These are phyloP conservation scores for Madurella mycetomatis DNA, from an alignment of 2,329 filamentous ascomycete species.

Conservation along the genomic window DNA sequence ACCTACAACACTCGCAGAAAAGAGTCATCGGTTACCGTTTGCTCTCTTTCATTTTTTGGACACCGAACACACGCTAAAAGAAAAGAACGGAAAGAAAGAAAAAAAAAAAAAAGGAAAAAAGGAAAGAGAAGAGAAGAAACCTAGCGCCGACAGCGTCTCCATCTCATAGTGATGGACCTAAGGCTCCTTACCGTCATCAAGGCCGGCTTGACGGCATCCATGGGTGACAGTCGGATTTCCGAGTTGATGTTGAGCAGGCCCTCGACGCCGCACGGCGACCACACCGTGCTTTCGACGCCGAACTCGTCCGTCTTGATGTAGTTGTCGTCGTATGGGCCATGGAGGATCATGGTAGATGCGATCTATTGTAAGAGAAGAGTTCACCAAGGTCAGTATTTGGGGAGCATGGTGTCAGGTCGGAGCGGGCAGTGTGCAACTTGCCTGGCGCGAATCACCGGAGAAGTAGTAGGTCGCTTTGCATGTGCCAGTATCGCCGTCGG, in stretches of 20 bases:
- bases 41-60: not conserved
- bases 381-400: constrained; percentile 8
- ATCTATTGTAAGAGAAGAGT: constrained; percentile 25
- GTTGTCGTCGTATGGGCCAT: constrained; percentile 37
- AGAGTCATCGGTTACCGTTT: not conserved
- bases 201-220: constrained; percentile 19
- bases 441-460: constrained; percentile 41
- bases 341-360: constrained; percentile 38
- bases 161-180: not conserved
- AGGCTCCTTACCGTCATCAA: constrained; percentile 27
- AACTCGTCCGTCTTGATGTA: constrained; percentile 44
- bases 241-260: constrained; percentile 52
- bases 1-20: constrained; percentile 17
- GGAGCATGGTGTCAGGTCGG: constrained; percentile 22
- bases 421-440: constrained; percentile 18
- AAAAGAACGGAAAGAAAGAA: not conserved
- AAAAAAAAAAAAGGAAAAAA: not conserved
- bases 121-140: not conserved
- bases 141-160: constrained; percentile 5
- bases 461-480: constrained; percentile 53
- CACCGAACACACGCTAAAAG: too few species aligned
- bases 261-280: constrained; percentile 48
- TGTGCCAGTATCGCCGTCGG: constrained; percentile 42
- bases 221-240: constrained; percentile 36
- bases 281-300: constrained; percentile 42